These are phyloP conservation scores for Ehretia macrophylla DNA, from an alignment of 257 asterid genomes.

Conservation along the genomic window DNA sequence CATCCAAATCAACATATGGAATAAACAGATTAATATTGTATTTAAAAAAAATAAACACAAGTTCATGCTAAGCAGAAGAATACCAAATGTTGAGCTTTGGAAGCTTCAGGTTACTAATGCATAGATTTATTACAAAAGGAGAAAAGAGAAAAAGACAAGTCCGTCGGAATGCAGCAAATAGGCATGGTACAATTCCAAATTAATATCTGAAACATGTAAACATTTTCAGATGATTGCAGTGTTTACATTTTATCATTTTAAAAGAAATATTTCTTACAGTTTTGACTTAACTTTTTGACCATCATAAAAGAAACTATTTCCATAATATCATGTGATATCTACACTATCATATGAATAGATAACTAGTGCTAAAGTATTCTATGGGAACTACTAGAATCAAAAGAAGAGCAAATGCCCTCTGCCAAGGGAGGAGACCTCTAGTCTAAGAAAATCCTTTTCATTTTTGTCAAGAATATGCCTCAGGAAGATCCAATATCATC, in stretches of 20 bases:
- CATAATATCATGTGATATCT: too few species aligned
- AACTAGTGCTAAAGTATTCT: too few species aligned
- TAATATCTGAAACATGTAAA: too few species aligned
- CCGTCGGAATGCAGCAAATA: background rate
- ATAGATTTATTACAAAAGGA: background rate
- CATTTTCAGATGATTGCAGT: background rate
- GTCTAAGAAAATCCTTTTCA: too few species aligned
- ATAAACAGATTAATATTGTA: background rate
- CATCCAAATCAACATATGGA: background rate
- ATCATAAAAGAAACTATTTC: too few species aligned
- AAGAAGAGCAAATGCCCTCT: background rate
- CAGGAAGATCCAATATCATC: too few species aligned
- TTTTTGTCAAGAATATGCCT: too few species aligned
- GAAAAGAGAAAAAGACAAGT: background rate
- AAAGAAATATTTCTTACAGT: too few species aligned
- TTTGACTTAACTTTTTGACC: background rate
- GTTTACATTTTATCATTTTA: too few species aligned
- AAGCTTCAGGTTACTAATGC: constrained; percentile 1
- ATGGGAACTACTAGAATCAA: background rate
- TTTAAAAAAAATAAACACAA: too few species aligned
- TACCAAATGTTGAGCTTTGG: background rate
- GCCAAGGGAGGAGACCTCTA: too few species aligned
- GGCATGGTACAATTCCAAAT: background rate
- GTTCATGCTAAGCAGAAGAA: background rate
- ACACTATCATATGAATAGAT: background rate